Evolutionary conservation across 78 protist genomes (phyloP), one percentile per base, ranked within the genome.

Genomic region (Neovahlkampfia damariscottae): DNA sequence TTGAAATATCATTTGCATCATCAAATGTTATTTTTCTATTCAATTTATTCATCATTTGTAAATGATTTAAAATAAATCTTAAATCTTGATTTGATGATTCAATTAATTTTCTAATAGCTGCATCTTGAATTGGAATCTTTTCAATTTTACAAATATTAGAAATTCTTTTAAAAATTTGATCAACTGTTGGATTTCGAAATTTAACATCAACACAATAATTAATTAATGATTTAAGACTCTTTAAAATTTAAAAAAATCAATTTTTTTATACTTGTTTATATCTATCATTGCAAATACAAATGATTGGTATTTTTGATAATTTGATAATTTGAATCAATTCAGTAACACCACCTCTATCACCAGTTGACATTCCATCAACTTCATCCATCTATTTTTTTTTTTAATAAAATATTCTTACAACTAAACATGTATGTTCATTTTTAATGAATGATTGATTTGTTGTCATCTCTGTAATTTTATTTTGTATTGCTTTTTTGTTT

Each of bases 341-440:
- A 0, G 79, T 68, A 29, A 92, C 40, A 38, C 99, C 99, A 28
- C 99, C 99, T 2, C 95, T 71, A 72, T 97, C 99, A 31, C 97
- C 98, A 34, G 81, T 69, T 8, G 90, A 71, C 94, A 93, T 90
- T 5, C 99, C 99, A 59, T 95, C 99, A 9, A 94, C 92, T 76
- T 97, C 99, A 76, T 97, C 99, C 94, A 97, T 87, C 67, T n/a
- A n/a, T n/a, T n/a, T n/a, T n/a, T n/a, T n/a, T n/a, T n/a, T n/a
- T n/a, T n/a, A n/a, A n/a, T n/a, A n/a, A n/a, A n/a, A n/a, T n/a
- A n/a, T n/a, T n/a, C 95, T 77, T 28, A 76, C 4, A 30, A 76
- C 66, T 6, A 74, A 9, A 5, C 66, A 67, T 41, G 6, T 73
- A 28, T 62, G 39, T 7, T 28, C 71, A 5, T 5, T 19, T 37